Base-by-base conservation (phyloP, 768 basidiomycete species). In the Auricularia sp. region DNA sequence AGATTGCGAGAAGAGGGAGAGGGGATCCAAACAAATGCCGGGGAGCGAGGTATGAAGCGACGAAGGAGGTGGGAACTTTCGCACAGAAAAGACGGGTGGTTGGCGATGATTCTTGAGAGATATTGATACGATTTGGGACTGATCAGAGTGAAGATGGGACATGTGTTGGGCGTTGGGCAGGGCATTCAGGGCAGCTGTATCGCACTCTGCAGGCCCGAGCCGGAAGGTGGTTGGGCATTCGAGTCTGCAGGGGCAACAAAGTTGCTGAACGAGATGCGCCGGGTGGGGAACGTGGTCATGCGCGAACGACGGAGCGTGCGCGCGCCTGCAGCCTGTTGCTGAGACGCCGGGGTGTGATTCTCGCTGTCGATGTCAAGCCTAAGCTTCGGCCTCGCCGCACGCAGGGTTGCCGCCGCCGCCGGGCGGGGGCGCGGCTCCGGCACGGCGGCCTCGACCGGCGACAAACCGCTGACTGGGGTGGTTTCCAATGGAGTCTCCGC, bases 231-330 rank as follows among this genome's bases (percentile, higher is more conserved):
- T 10, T 14, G 39, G 62, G 79, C 75, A 21, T 75, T 71, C 65
- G 78, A 79, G 34, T 79, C 77, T 36, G 72, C 70, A 16, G 77
- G 73, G 10, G 77, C 65, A 33, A 73, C 75, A 39, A 83, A 68
- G 54, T 78, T 84, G 16, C 85, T 83, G 70, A 91, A 91, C 1
- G 86, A 87, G 58, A 90, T 90, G 64, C 84, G 2, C 75, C 78
- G 58, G 78, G 73, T 59, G 42, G 69, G 68, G 65, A 73, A 65
- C 77, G 77, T 66, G 16, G 68, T 65, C 21, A 65, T 70, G 64
- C 80, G 80, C 3, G 83, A 80, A 44, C 85, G 77, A 47, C 86
- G 76, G 44, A 86, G 75, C 0, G 82, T 82, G 73, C 56, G 56
- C 56, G 14, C 14, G 56, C 29, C 24, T 10, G 56, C n/a, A 29